Evolutionary conservation across 1,284 basidiomycete genomes (phyloP).

Genomic region (Hemileia vastatrix): DNA sequence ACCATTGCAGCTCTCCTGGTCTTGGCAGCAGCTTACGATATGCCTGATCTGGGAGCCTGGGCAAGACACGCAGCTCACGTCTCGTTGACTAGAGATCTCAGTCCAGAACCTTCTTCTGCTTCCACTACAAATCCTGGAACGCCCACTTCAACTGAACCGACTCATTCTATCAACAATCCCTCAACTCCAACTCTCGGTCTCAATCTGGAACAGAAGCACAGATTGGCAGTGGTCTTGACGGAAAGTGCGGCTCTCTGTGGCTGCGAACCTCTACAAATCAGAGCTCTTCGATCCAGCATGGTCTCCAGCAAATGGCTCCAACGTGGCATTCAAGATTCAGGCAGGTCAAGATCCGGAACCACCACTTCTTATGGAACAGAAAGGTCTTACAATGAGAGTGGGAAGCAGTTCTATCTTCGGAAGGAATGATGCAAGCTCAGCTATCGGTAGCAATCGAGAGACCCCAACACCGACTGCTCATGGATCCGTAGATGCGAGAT

Average conservation of each 20-base stretch:
- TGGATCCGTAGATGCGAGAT: too few species aligned
- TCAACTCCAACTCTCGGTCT: slow-evolving; percentile 24
- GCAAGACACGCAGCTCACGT: slow-evolving; percentile 37
- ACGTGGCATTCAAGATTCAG: too few species aligned
- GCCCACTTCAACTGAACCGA: slow-evolving; percentile 19
- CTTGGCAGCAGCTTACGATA: slow-evolving; percentile 31
- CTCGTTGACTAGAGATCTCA: slow-evolving; percentile 30
- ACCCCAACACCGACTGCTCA: too few species aligned
- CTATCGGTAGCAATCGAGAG: too few species aligned
- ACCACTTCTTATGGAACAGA: too few species aligned
- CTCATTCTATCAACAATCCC: slow-evolving; percentile 16
- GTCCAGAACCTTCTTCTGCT: slow-evolving; percentile 24
- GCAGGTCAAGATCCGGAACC: too few species aligned
- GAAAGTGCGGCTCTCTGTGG: slow-evolving; percentile 84
- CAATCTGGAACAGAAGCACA: too few species aligned
- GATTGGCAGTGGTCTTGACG: too few species aligned
- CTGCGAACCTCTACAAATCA: slow-evolving; percentile 73
- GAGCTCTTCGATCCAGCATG: slow-evolving; percentile 47
- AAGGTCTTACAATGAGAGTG: too few species aligned
- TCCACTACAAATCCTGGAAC: neutral
- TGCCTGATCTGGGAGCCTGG: slow-evolving; percentile 34
- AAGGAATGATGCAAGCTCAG: too few species aligned
- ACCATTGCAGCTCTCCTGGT: slow-evolving; percentile 36
- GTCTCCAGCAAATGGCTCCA: too few species aligned
- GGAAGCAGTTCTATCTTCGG: too few species aligned